Percentiles rank a stretch among this genome's conserved stretches.
phyloP scores from a whole-genome alignment of 805 yeast species.

The Candida namnaoensis region DNA sequence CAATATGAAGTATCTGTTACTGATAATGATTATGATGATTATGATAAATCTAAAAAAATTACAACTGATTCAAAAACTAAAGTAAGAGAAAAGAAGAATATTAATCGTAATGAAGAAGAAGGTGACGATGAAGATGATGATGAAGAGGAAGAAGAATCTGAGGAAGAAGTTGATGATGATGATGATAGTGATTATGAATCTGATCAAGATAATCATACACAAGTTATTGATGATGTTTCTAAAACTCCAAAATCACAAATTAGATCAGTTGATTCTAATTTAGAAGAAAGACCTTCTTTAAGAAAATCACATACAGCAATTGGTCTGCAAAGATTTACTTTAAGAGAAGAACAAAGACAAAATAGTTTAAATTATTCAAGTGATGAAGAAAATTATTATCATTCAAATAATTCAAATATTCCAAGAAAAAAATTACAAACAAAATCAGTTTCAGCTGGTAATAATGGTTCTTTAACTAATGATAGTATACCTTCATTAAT shows the following conservation, averaged over 20 bases:
- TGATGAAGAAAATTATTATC: constrained; percentile 7
- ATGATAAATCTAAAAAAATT: not conserved
- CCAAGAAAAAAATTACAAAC: constrained; percentile 15
- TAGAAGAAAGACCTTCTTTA: constrained; percentile 8
- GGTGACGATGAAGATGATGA: too few species aligned
- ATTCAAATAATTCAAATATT: not conserved
- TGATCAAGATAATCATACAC: not conserved
- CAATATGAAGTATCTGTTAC: constrained; percentile 4
- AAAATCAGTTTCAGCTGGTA: constrained; percentile 7
- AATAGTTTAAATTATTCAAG: constrained; percentile 4
- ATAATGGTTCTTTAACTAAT: constrained; percentile 10
- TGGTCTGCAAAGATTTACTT: constrained; percentile 15
- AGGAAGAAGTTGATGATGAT: too few species aligned
- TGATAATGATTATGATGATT: not conserved
- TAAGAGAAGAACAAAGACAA: constrained; percentile 1
- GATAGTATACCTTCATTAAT: constrained; percentile 23
- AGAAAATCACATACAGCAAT: constrained; percentile 19
- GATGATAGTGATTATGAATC: constrained; percentile 2
- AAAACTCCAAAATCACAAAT: constrained; percentile 17
- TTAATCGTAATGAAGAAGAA: too few species aligned
- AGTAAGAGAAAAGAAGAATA: too few species aligned
- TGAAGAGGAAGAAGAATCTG: constrained; percentile 1
- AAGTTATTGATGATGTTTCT: constrained; percentile 5
- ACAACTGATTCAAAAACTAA: not conserved
- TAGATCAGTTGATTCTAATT: constrained; percentile 7